Evolutionary conservation across 495 filamentous ascomycete species (phyloP), one percentile per base, ranked within the genome.

Genomic region (Penicillium cosmopolitanum): DNA sequence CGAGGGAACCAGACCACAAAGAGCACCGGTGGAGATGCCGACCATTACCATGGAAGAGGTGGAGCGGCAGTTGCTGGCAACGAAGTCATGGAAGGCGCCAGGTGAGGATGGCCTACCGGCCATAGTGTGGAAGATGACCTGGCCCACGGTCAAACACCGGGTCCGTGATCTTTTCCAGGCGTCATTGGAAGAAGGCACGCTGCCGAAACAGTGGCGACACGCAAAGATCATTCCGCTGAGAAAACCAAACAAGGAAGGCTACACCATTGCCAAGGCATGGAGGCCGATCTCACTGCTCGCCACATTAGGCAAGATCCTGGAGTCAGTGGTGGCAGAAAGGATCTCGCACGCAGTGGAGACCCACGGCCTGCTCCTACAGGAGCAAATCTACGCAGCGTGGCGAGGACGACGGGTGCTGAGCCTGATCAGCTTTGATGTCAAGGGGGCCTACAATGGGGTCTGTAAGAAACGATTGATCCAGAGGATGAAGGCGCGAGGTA

Each of bases 361-460:
- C 2, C n/a, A 69, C 46, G 57, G 56, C 5, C 23, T 61, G 43
- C 59, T 65, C 11, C 46, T 21, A 21, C 19, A 21, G 19, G 65
- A 76, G 21, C 43, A 71, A 19, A 65, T 73, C 35, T 67, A 66
- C 46, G 55, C 56, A 9, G 71, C 64, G n/a, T 73, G 50, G 56
- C 38, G 56, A 2, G 59, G 54, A 28, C 52, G 58, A 42, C 53
- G 53, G 23, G 69, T 58, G 16, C 46, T 67, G 36, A 73, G 64
- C 42, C n/a, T 78, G 51, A 66, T 77, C 53, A 72, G 61, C 55
- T 77, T 78, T 50, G 72, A 80, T 65, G 70, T 77, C 16, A 76
- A 77, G 60, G 74, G 74, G 11, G 77, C 70, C 44, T 80, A 76
- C 56, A 77, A 78, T 42, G 58, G 71, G 5, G 73, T 80, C 12